A percentile compares a stretch with the other conserved stretches of the same genome.
These are phyloP conservation scores for Penicillium griseofulvum DNA, from an alignment of 2,329 filamentous ascomycete genomes.

Conservation along the genomic window DNA sequence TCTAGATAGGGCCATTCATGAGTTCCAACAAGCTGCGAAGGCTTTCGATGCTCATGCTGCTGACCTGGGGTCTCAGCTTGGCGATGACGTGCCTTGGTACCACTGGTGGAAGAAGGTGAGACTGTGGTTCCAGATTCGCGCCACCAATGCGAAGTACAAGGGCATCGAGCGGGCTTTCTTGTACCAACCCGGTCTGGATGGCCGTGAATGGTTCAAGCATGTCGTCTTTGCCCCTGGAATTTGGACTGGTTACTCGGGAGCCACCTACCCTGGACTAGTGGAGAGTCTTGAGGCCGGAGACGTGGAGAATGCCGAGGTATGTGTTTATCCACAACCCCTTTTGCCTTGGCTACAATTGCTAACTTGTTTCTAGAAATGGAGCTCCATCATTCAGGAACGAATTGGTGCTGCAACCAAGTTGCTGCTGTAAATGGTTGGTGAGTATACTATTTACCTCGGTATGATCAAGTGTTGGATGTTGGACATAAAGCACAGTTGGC, in stretches of 20 bases:
- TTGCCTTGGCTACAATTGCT: constrained; percentile 6
- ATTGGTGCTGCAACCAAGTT: constrained; percentile 33
- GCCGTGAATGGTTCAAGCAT: constrained; percentile 87
- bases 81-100: constrained; percentile 70
- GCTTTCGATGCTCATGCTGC: constrained; percentile 54
- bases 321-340: constrained; percentile 24
- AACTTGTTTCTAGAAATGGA: constrained; percentile 39
- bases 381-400: constrained; percentile 37
- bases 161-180: constrained; percentile 77
- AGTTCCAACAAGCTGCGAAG: constrained; percentile 49
- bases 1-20: constrained; percentile 50
- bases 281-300: constrained; percentile 58
- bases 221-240: constrained; percentile 87
- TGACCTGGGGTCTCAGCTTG: constrained; percentile 48
- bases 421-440: constrained; percentile 20
- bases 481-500: not conserved
- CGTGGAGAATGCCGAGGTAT: constrained; percentile 51
- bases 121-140: constrained; percentile 62
- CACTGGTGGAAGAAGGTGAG: constrained; percentile 66
- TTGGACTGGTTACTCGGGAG: constrained; percentile 87
- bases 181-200: constrained; percentile 72
- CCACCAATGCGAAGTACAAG: constrained; percentile 79
- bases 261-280: constrained; percentile 63
- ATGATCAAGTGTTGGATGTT: not conserved
- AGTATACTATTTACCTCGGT: not conserved